phyloP scores from a whole-genome alignment of 2,329 filamentous ascomycete genomes.

The Elsinoe batatas region DNA sequence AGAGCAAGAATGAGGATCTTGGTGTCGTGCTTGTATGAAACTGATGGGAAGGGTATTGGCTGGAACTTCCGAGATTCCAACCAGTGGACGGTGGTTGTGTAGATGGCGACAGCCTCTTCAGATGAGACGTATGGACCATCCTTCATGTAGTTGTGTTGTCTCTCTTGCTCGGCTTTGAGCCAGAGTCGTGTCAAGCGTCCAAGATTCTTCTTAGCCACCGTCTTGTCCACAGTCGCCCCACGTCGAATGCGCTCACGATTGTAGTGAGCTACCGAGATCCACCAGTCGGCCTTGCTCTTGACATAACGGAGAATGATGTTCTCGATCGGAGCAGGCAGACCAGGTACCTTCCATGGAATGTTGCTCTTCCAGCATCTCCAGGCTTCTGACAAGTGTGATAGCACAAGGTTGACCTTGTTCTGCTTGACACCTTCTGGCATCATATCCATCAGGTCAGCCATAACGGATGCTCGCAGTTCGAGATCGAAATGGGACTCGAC shows the following conservation, averaged over 20 bases:
- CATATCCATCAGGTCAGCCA: slow-evolving; percentile 99
- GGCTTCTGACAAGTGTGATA: slow-evolving; percentile 94
- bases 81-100: slow-evolving; percentile 98
- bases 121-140: slow-evolving; percentile 97
- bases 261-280: slow-evolving; percentile 98
- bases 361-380: slow-evolving; percentile 99
- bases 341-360: slow-evolving; percentile 98
- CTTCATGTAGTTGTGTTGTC: slow-evolving; percentile 99
- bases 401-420: slow-evolving; percentile 95
- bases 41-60: slow-evolving; percentile 95
- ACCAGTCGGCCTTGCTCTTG: slow-evolving; percentile 99
- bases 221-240: slow-evolving; percentile 97
- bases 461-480: slow-evolving; percentile 92
- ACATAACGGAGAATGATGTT: slow-evolving; percentile 98
- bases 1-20: slow-evolving; percentile 95
- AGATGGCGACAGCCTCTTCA: slow-evolving; percentile 96
- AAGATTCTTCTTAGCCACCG: slow-evolving; percentile 97
- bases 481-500: slow-evolving; percentile 98
- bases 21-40: slow-evolving; percentile 98
- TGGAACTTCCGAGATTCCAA: slow-evolving; percentile 96
- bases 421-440: slow-evolving; percentile 99
- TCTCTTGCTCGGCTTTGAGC: slow-evolving; percentile 96
- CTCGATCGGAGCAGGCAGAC: slow-evolving; percentile 90
- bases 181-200: slow-evolving; percentile 88
- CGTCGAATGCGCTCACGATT: slow-evolving; percentile 94